A percentile compares a stretch with the other conserved stretches of the same genome.
phyloP scores from a whole-genome alignment of 441 rosid genomes.

The Euphorbia corollata region DNA sequence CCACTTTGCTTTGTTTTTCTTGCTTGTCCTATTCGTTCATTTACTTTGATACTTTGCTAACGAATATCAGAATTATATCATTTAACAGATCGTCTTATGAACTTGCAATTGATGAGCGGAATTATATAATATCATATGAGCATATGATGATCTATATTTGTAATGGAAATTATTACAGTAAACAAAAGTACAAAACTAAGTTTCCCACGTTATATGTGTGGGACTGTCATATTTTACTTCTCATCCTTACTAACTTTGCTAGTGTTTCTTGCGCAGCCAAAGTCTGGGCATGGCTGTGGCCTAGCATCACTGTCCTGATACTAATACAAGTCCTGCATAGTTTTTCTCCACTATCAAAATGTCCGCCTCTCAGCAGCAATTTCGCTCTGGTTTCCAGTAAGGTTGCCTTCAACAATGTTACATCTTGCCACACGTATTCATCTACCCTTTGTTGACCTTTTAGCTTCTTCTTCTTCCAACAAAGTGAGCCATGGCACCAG shows the following conservation, averaged over 20 bases:
- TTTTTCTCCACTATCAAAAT: constrained; percentile 78
- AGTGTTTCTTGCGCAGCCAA: constrained; percentile 90
- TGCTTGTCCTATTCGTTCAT: constrained; percentile 6
- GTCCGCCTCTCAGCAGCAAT: constrained; percentile 78
- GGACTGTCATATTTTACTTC: constrained; percentile 60
- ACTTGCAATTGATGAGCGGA: not conserved
- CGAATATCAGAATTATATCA: constrained; percentile 4
- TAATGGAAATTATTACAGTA: constrained; percentile 22
- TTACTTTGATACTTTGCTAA: not conserved
- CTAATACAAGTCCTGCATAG: constrained; percentile 83
- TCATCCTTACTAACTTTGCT: constrained; percentile 78
- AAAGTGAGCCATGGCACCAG: constrained; percentile 73
- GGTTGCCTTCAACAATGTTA: constrained; percentile 69
- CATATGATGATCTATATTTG: constrained; percentile 17
- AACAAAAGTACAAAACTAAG: constrained; percentile 26
- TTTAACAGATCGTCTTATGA: not conserved
- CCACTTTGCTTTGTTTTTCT: not conserved
- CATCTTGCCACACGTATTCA: constrained; percentile 90
- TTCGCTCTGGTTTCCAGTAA: constrained; percentile 83
- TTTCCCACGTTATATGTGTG: not conserved
- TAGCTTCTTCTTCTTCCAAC: constrained; percentile 62
- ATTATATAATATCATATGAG: not conserved
- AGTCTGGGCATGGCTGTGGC: constrained; percentile 72
- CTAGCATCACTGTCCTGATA: constrained; percentile 86
- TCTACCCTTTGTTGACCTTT: constrained; percentile 53